Evolutionary conservation across 352 stramenopile species (phyloP).

Genomic region (Pythium apleroticum): DNA sequence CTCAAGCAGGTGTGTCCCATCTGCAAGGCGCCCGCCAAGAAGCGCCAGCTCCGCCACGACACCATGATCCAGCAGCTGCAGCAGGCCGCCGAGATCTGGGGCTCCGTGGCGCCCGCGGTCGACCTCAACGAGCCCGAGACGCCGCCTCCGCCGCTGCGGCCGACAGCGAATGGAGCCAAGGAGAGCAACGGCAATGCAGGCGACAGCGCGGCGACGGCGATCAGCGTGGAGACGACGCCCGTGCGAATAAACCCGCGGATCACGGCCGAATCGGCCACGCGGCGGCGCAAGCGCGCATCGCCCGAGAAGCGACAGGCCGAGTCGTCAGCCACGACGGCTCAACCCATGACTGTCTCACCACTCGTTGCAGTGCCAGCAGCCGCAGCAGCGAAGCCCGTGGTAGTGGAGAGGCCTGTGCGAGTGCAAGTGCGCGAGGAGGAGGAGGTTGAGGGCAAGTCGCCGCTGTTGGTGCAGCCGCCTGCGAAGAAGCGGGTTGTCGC

Average conservation of each 20-base stretch:
- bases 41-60: constrained; percentile 73
- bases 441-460: constrained; percentile 5
- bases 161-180: neutral
- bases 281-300: constrained; percentile 1
- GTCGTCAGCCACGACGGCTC: neutral
- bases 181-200: neutral
- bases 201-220: neutral
- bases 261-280: constrained; percentile 3
- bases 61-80: constrained; percentile 76
- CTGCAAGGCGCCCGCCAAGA: constrained; percentile 81
- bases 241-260: constrained; percentile 29
- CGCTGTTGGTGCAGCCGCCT: neutral
- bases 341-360: neutral
- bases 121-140: constrained; percentile 3
- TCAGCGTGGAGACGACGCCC: constrained; percentile 3
- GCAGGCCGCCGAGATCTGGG: constrained; percentile 49
- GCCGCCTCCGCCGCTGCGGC: neutral
- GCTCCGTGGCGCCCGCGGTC: constrained; percentile 19
- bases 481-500: constrained; percentile 11
- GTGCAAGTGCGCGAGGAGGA: neutral
- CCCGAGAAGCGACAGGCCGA: neutral
- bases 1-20: constrained; percentile 81
- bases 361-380: neutral
- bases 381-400: neutral
- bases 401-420: neutral